A percentile compares a stretch with the other conserved stretches of the same genome.
Evolutionary conservation across 306 rosid genomes (phyloP).

Genomic region (Cicer pinnatifidum): DNA sequence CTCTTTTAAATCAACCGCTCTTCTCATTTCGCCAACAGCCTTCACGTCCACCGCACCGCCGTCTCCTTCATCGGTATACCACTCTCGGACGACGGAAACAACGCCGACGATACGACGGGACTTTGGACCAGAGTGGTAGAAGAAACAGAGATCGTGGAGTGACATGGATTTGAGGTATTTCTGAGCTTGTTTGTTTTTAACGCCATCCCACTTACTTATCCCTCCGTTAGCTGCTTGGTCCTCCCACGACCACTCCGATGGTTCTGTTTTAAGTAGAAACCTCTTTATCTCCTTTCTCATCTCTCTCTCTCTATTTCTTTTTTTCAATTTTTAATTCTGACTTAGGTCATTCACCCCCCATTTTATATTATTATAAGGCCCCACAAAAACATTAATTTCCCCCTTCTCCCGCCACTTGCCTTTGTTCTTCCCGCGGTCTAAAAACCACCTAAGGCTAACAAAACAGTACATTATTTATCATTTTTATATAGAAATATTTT

Average conservation of each 20-base stretch:
- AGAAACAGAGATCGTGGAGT: slow-evolving; percentile 71
- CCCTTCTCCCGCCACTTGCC: background rate
- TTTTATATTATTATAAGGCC: background rate
- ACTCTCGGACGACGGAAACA: slow-evolving; percentile 61
- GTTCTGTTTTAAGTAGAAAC: slow-evolving; percentile 82
- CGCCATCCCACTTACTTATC: slow-evolving; percentile 83
- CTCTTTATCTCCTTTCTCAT: slow-evolving; percentile 37
- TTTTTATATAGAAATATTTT: too few species aligned
- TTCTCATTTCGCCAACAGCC: slow-evolving; percentile 81
- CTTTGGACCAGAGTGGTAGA: slow-evolving; percentile 83
- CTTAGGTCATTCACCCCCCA: background rate
- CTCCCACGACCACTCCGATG: slow-evolving; percentile 92
- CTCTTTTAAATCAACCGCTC: slow-evolving; percentile 70
- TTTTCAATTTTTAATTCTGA: background rate
- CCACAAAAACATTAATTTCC: background rate
- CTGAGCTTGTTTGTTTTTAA: slow-evolving; percentile 87
- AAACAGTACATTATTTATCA: too few species aligned
- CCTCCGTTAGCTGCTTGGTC: slow-evolving; percentile 80
- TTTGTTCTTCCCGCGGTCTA: background rate
- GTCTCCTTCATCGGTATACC: slow-evolving; percentile 50
- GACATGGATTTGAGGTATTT: slow-evolving; percentile 78
- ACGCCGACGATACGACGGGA: slow-evolving; percentile 84
- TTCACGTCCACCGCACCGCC: slow-evolving; percentile 71
- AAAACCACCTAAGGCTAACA: too few species aligned
- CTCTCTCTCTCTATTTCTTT: too few species aligned